Evolutionary conservation across 163 green algal species (phyloP).

Genomic region (Coccomyxa subellipsoidea): DNA sequence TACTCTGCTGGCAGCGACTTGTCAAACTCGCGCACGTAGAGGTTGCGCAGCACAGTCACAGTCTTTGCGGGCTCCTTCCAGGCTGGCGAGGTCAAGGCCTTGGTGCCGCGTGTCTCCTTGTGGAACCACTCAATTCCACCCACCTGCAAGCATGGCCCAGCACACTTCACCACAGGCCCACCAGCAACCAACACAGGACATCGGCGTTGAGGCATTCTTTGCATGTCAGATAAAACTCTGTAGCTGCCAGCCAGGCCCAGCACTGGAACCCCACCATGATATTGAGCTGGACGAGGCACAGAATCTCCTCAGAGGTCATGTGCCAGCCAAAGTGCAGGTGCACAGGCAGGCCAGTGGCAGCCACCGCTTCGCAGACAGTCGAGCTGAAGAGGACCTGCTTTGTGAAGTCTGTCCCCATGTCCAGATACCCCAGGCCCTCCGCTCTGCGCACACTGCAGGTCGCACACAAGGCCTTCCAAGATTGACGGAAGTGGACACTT

Average conservation of each 20-base stretch:
- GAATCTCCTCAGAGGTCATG: background rate
- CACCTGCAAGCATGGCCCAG: background rate
- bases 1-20: background rate
- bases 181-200: no score
- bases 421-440: background rate
- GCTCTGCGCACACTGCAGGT: background rate
- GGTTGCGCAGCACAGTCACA: background rate
- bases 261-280: background rate
- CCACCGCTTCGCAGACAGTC: background rate
- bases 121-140: background rate
- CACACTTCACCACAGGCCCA: no score
- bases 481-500: no score
- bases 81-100: background rate
- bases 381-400: conserved; percentile 1
- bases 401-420: background rate
- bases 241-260: no score
- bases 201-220: no score
- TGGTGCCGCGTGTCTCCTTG: background rate
- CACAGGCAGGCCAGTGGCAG: background rate
- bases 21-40: background rate
- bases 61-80: background rate
- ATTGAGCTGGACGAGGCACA: background rate
- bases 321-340: conserved; percentile 6
- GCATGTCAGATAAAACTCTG: no score
- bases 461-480: no score